These are phyloP conservation scores for Phyllostachys edulis DNA, from an alignment of 176 grass and related monocot species.

Conservation along the genomic window DNA sequence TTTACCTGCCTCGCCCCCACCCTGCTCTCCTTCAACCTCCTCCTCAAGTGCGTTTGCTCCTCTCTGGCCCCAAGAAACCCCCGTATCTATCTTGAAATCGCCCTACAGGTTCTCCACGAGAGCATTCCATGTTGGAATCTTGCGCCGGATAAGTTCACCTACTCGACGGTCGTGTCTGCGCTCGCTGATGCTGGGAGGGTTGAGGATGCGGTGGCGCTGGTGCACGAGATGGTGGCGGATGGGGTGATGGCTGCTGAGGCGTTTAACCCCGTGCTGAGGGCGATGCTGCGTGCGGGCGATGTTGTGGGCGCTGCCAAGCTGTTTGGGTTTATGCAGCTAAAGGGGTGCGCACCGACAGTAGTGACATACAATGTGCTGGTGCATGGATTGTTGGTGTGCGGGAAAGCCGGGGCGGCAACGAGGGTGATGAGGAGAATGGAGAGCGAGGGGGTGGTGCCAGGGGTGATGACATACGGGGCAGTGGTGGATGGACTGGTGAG, in stretches of 20 bases:
- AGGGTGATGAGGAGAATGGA: conserved; percentile 66
- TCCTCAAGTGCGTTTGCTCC: conserved; percentile 59
- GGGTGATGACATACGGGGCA: conserved; percentile 65
- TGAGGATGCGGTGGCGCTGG: conserved; percentile 63
- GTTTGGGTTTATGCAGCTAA: conserved; percentile 78
- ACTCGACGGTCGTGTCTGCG: conserved; percentile 70
- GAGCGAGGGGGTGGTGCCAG: conserved; percentile 41
- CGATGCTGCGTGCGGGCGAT: conserved; percentile 62
- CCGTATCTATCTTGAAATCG: conserved; percentile 35
- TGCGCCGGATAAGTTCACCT: conserved; percentile 78
- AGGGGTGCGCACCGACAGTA: conserved; percentile 55
- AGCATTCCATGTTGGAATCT: conserved; percentile 49
- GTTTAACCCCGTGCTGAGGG: conserved; percentile 68
- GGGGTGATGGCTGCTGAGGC: conserved; percentile 55
- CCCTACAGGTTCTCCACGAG: conserved; percentile 46
- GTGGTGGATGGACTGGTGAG: conserved; percentile 70
- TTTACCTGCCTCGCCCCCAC: conserved; percentile 47
- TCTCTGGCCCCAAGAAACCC: conserved; percentile 23
- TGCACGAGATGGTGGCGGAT: conserved; percentile 88
- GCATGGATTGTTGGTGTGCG: conserved; percentile 63
- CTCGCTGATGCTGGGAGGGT: conserved; percentile 40
- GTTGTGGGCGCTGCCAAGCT: conserved; percentile 54
- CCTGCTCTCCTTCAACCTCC: conserved; percentile 78
- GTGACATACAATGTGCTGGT: conserved; percentile 77
- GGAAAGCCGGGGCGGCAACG: conserved; percentile 37